Evolutionary conservation across 441 rosid species (phyloP).

Genomic region (Mallotus repandus): DNA sequence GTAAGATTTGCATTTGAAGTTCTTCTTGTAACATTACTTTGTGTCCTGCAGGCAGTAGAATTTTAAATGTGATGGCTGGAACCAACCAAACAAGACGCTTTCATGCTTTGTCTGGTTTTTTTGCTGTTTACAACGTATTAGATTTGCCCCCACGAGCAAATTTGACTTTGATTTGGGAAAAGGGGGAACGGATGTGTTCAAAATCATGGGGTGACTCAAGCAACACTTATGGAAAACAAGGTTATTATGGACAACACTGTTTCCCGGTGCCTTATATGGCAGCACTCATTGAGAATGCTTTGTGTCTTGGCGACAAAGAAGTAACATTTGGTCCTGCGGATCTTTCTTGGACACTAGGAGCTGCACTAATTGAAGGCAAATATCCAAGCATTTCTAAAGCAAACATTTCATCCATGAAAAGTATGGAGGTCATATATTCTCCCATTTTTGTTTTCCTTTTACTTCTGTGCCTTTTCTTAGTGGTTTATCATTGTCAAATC

Average conservation of each 20-base stretch:
- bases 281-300: slow-evolving; percentile 43
- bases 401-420: slow-evolving; percentile 16
- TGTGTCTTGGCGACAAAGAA: slow-evolving; percentile 38
- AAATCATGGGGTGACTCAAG: slow-evolving; percentile 28
- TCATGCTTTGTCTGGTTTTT: slow-evolving; percentile 65
- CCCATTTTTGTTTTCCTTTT: slow-evolving; percentile 38
- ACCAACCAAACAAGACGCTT: slow-evolving; percentile 29
- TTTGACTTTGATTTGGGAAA: slow-evolving; percentile 41
- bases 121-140: slow-evolving; percentile 40
- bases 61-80: slow-evolving; percentile 30
- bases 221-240: slow-evolving; percentile 26
- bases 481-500: slow-evolving; percentile 37
- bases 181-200: slow-evolving; percentile 47
- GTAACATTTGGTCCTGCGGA: slow-evolving; percentile 55
- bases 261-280: slow-evolving; percentile 49
- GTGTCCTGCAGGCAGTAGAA: slow-evolving; percentile 36
- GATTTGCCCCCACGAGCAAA: slow-evolving; percentile 42
- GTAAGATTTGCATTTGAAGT: neutral
- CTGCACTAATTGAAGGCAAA: slow-evolving; percentile 51
- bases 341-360: slow-evolving; percentile 68
- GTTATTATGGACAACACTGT: slow-evolving; percentile 38
- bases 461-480: slow-evolving; percentile 36
- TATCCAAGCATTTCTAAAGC: slow-evolving; percentile 22
- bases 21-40: slow-evolving; percentile 11
- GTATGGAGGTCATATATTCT: slow-evolving; percentile 25